Conservation (phyloP, 129 eudicot genomes). For the Ambrosia artemisiifolia region DNA sequence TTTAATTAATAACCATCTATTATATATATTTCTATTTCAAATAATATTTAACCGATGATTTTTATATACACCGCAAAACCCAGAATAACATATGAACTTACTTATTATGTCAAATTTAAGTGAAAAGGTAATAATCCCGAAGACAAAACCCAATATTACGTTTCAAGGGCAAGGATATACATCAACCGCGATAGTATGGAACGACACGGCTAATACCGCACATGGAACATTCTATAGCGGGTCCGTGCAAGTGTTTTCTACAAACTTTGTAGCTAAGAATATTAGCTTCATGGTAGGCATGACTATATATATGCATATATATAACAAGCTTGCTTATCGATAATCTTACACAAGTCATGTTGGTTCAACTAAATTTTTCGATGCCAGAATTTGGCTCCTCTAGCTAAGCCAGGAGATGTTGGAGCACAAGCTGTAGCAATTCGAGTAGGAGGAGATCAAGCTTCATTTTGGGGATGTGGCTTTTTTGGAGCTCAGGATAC, state of each 20-base stretch:
- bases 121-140: constrained; percentile 76
- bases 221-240: constrained; percentile 83
- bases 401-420: constrained; percentile 70
- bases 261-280: constrained; percentile 89
- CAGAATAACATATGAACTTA: neutral
- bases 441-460: constrained; percentile 73
- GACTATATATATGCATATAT: no score
- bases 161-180: constrained; percentile 95
- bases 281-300: constrained; percentile 86
- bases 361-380: neutral
- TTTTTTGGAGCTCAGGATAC: constrained; percentile 97
- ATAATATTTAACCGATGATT: no score
- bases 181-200: constrained; percentile 82
- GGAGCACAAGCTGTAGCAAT: constrained; percentile 96
- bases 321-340: neutral
- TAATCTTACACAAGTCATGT: neutral
- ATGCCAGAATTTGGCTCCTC: constrained; percentile 81
- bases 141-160: constrained; percentile 73
- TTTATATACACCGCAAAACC: neutral
- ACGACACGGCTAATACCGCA: constrained; percentile 84
- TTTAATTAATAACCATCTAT: neutral
- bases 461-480: constrained; percentile 94
- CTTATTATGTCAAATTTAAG: constrained; percentile 26
- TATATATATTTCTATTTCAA: neutral
- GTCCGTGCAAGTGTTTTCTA: constrained; percentile 76